Base-by-base conservation (phyloP, 1,139 yeast genomes). In the Lodderomyces parapsilosis region DNA sequence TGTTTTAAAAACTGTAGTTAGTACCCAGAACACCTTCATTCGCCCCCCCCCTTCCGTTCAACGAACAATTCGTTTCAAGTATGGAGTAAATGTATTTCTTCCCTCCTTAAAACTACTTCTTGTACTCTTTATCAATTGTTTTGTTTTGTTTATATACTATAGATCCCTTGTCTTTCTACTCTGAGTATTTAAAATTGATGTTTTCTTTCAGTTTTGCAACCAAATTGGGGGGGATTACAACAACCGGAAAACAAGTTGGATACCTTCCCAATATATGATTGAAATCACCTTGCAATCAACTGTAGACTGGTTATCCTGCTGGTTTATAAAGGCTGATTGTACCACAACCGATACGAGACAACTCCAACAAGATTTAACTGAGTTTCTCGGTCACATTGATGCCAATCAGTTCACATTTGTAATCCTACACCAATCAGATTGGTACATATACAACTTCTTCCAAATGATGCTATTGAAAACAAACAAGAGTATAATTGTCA, bases 231-330 rank as follows among this genome's bases (percentile, higher is more conserved):
- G n/a, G n/a, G n/a, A n/a, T n/a, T n/a, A n/a, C n/a, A n/a, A n/a
- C n/a, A n/a, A n/a, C n/a, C n/a, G n/a, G n/a, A n/a, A n/a, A n/a
- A n/a, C n/a, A n/a, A n/a, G n/a, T n/a, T n/a, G n/a, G n/a, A n/a
- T n/a, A n/a, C n/a, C n/a, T n/a, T n/a, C n/a, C n/a, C n/a, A n/a
- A n/a, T n/a, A n/a, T 15, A 46, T 47, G 49, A 40, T 47, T 8
- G 22, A 42, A 7, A 8, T 44, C 7, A 9, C 24, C 9, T 38
- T 44, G 11, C 34, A 41, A 14, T 24, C 45, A 22, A 37, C 34
- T 1, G 40, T 36, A 19, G 32, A 27, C 14, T 48, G 49, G 50
- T 18, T 48, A 36, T 31, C 46, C 2, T 31, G 38, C 11, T 44
- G 38, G 11, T 18, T 46, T 15, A 32, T 48, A 10, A 31, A 39